These are phyloP conservation scores for Penicillium occitanis DNA, from an alignment of 2,329 filamentous ascomycete species.

Conservation along the genomic window DNA sequence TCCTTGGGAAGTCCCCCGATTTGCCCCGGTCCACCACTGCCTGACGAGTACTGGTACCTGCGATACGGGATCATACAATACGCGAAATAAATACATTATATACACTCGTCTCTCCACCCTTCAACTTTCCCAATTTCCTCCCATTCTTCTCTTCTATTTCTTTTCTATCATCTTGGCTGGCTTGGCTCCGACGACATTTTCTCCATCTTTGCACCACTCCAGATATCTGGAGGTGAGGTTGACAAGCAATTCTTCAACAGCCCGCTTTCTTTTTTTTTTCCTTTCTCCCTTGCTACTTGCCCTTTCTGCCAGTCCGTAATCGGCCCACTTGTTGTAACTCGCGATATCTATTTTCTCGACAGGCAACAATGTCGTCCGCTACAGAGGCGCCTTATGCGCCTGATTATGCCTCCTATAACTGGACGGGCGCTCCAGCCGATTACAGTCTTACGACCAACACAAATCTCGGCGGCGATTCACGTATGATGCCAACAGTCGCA, in stretches of 20 bases:
- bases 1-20: background rate
- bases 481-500: conserved; percentile 54
- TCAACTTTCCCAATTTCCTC: background rate
- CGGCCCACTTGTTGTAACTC: background rate
- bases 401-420: conserved; percentile 52
- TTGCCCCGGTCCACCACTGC: conserved; percentile 10
- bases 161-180: background rate
- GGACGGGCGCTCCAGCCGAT: conserved; percentile 48
- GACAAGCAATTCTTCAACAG: background rate
- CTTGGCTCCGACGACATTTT: background rate
- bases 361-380: conserved; percentile 32
- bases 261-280: background rate
- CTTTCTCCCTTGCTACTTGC: background rate
- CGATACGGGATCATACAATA: conserved; percentile 9
- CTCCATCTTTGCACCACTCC: background rate
- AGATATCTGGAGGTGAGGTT: conserved; percentile 3
- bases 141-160: background rate
- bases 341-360: background rate
- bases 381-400: conserved; percentile 36
- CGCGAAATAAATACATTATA: conserved; percentile 8
- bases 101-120: conserved; percentile 7
- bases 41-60: conserved; percentile 1
- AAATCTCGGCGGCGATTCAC: conserved; percentile 71
- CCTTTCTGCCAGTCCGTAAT: background rate
- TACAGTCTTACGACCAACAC: conserved; percentile 51